Evolutionary conservation across 495 filamentous ascomycete genomes (phyloP), one percentile per base, ranked within the genome.

Genomic region (Aspergillus cristatus): DNA sequence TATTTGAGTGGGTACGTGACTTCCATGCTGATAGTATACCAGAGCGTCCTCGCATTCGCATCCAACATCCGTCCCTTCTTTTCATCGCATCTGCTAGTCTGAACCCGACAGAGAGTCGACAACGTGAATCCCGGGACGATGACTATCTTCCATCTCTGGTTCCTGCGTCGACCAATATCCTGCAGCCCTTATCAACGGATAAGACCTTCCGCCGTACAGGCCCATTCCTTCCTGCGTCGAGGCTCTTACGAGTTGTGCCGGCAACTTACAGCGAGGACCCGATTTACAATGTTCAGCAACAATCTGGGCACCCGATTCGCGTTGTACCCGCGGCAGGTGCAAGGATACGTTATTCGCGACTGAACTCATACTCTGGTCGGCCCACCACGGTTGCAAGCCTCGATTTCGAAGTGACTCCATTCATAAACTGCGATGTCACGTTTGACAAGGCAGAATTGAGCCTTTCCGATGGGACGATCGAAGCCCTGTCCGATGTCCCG

Each of bases 321-420:
- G 75, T 90, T 38, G 81, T 79, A 32, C 86, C 89, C 11, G 79
- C 83, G 3, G 77, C 89, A n/a, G 86, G 86, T 55, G 82, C 85
- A 16, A 76, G 86, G 18, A 78, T 95, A 34, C 72, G 86, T 20
- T 94, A 93, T 54, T 79, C 86, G 6, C 75, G 79, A 40, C 66
- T 82, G 17, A 83, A 79, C 42, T 73, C 75, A 6, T 71, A 72
- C 6, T 71, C 78, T 14, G 68, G 74, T 11, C 77, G 72, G 40
- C 69, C 78, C n/a, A 71, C 76, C 15, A 70, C 90, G 0, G 73
- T 93, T 32, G 88, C 89, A 14, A 82, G 83, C 34, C 68, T 96
- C 13, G 88, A 94, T 56, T 66, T 94, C 35, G 89, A 96, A 57
- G 81, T 93, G 37, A 90, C 86, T 0, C 79, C 86, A 14, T 88